phyloP scores from a whole-genome alignment of 257 asterid species.

The Salvia rosmarinus region DNA sequence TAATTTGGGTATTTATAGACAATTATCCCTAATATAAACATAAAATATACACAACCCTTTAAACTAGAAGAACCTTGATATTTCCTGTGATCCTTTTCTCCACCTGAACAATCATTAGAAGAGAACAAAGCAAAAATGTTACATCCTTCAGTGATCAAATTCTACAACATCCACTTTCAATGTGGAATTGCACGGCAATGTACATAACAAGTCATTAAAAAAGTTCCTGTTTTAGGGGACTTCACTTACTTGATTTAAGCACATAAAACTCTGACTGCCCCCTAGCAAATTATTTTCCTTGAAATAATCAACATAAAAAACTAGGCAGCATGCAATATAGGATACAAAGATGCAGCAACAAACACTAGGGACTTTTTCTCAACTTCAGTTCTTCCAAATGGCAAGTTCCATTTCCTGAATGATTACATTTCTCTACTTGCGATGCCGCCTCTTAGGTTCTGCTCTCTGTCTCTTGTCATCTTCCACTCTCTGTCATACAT shows the following conservation, averaged over 20 bases:
- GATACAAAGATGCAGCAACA: conserved; percentile 1
- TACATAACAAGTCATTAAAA: conserved; percentile 27
- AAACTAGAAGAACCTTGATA: not conserved
- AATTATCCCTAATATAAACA: no score
- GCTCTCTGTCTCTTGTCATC: conserved; percentile 97
- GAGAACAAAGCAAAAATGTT: not conserved
- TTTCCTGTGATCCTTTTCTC: not conserved
- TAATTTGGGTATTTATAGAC: no score
- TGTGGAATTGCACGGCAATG: conserved; percentile 6
- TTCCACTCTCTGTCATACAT: conserved; percentile 91
- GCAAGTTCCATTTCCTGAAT: conserved; percentile 24
- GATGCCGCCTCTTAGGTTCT: conserved; percentile 90
- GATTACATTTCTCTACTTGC: conserved; percentile 46
- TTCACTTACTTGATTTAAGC: not conserved
- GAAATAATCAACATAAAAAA: conserved; percentile 20
- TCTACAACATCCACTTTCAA: conserved; percentile 22
- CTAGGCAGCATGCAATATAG: conserved; percentile 2
- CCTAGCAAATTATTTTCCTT: not conserved
- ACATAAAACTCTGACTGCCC: not conserved
- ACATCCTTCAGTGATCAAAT: conserved; percentile 6
- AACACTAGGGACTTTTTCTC: not conserved
- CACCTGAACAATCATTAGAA: conserved; percentile 3
- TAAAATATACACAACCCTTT: not conserved
- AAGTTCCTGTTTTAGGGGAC: not conserved
- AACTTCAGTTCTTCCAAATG: not conserved